phyloP scores from a whole-genome alignment of 2,329 filamentous ascomycete species.

The Cladobotryum protrusum region DNA sequence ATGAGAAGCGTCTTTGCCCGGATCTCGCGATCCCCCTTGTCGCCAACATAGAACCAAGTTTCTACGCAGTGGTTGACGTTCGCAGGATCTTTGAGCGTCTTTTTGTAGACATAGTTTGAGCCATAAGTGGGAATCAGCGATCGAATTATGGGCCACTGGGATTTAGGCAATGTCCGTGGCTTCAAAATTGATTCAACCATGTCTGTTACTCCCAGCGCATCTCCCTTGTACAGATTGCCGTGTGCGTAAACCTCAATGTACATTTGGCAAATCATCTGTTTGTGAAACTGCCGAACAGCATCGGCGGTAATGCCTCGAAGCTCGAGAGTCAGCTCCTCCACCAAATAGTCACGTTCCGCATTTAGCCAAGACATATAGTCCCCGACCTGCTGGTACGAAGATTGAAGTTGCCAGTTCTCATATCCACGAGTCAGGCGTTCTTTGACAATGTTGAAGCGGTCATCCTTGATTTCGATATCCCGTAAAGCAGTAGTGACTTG shows the following conservation, averaged over 20 bases:
- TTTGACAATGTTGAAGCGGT: constrained; percentile 86
- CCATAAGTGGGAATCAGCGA: constrained; percentile 73
- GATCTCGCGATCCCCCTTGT: constrained; percentile 59
- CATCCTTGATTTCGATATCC: constrained; percentile 75
- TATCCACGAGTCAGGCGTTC: constrained; percentile 72
- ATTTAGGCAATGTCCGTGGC: constrained; percentile 63
- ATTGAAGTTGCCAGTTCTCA: constrained; percentile 80
- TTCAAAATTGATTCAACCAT: constrained; percentile 73
- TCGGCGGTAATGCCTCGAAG: constrained; percentile 67
- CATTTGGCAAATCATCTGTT: constrained; percentile 72
- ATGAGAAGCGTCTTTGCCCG: constrained; percentile 75
- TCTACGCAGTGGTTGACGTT: constrained; percentile 88
- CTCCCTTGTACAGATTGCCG: constrained; percentile 91
- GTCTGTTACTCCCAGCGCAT: constrained; percentile 78
- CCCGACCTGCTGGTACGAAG: constrained; percentile 83
- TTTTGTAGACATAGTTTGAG: constrained; percentile 77
- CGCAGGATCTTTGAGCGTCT: constrained; percentile 72
- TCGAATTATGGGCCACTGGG: constrained; percentile 74
- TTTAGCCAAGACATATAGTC: constrained; percentile 78
- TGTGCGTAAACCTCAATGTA: constrained; percentile 85
- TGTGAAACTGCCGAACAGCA: constrained; percentile 70
- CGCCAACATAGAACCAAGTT: constrained; percentile 66
- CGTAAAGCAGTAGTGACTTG: constrained; percentile 81
- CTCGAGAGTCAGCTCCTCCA: constrained; percentile 73
- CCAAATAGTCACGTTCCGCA: constrained; percentile 68